phyloP scores from a whole-genome alignment of 1,284 basidiomycete species.

The Phylloboletellus chloephorus region DNA sequence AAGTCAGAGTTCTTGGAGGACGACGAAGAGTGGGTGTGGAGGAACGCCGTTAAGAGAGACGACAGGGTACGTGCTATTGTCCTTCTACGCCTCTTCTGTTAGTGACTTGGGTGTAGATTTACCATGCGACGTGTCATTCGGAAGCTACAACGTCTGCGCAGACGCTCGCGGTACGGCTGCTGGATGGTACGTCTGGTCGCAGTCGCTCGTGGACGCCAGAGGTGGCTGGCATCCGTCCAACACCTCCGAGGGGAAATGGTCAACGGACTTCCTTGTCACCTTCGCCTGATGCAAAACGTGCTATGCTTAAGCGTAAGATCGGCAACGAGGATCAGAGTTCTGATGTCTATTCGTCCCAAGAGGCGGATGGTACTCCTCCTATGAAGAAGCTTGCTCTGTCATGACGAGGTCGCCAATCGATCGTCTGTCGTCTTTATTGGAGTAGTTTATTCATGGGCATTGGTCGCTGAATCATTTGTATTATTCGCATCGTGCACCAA shows the following conservation, averaged over 20 bases:
- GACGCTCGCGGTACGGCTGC: slow-evolving; percentile 59
- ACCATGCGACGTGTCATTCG: slow-evolving; percentile 88
- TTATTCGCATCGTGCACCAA: slow-evolving; percentile 17
- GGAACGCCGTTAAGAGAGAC: slow-evolving; percentile 82
- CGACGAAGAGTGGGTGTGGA: slow-evolving; percentile 99
- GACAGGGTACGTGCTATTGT: slow-evolving; percentile 56
- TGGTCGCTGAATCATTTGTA: slow-evolving; percentile 23
- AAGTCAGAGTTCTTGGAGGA: slow-evolving; percentile 94
- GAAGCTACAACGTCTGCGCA: slow-evolving; percentile 64
- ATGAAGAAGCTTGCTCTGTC: slow-evolving; percentile 51
- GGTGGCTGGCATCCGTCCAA: slow-evolving; percentile 33
- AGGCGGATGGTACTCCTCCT: slow-evolving; percentile 47
- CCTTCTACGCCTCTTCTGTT: slow-evolving; percentile 2
- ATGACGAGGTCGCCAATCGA: slow-evolving; percentile 19
- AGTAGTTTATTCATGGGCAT: slow-evolving; percentile 33
- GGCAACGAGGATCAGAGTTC: slow-evolving; percentile 41
- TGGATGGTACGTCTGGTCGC: slow-evolving; percentile 49
- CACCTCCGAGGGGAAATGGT: slow-evolving; percentile 39
- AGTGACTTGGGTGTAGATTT: slow-evolving; percentile 48
- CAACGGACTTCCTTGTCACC: slow-evolving; percentile 40
- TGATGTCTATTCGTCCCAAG: slow-evolving; percentile 23
- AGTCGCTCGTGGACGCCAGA: slow-evolving; percentile 75
- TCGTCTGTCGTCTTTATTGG: slow-evolving; percentile 29
- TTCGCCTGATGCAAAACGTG: slow-evolving; percentile 45
- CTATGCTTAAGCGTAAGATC: slow-evolving; percentile 67